Evolutionary conservation across 441 rosid genomes (phyloP).

Genomic region (Gossypium davidsonii): DNA sequence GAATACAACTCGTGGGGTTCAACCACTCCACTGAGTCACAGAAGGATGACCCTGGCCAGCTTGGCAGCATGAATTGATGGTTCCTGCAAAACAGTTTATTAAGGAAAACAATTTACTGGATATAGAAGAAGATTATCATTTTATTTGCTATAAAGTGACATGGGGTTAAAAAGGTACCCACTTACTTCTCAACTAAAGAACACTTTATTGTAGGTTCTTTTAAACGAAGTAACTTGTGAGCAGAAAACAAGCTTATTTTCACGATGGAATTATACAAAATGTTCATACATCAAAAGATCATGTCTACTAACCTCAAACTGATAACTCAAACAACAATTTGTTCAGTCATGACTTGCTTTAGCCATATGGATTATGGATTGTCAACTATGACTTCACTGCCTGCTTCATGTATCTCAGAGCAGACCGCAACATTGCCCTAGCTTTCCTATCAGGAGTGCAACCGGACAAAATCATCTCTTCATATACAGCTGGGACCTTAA

Average conservation of each 20-base stretch:
- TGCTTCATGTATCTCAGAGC: constrained; percentile 90
- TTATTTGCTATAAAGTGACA: background rate
- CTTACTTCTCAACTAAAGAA: background rate
- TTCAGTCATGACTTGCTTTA: constrained; percentile 9
- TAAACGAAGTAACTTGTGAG: background rate
- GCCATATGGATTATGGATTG: constrained; percentile 2
- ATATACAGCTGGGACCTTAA: constrained; percentile 82
- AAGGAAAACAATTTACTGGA: background rate
- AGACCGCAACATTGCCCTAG: constrained; percentile 92
- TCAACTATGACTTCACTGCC: constrained; percentile 38
- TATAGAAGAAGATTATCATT: background rate
- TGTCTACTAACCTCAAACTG: constrained; percentile 25
- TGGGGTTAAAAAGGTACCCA: background rate
- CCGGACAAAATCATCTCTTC: constrained; percentile 91
- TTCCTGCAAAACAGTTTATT: constrained; percentile 18
- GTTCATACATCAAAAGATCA: background rate
- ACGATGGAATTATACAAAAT: background rate
- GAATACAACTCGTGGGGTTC: background rate
- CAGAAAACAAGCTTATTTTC: background rate
- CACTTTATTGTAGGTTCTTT: background rate
- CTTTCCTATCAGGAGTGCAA: constrained; percentile 84
- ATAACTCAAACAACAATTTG: background rate
- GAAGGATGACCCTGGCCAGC: background rate
- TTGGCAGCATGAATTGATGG: background rate
- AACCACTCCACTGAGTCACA: background rate